A percentile compares a stretch with the other conserved stretches of the same genome.
Conservation (phyloP, 2,329 filamentous ascomycete species). For the Diaporthe helianthi region DNA sequence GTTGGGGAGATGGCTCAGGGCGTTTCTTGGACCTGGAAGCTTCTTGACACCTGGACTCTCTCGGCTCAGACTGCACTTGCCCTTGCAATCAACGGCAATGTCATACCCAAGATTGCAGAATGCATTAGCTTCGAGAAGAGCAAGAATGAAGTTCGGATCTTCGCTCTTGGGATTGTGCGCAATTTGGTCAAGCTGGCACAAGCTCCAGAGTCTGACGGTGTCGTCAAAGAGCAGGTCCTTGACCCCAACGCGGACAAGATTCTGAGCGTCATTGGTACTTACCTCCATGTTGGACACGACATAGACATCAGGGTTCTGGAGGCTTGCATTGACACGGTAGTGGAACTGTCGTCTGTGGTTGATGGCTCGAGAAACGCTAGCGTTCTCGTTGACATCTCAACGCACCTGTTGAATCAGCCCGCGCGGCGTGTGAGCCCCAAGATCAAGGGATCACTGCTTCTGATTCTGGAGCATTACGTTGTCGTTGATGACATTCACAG, state of each 20-base stretch:
- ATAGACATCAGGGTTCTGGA: slow-evolving; percentile 78
- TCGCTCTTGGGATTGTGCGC: slow-evolving; percentile 77
- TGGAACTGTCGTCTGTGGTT: slow-evolving; percentile 76
- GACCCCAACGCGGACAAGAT: slow-evolving; percentile 65
- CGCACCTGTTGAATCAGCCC: slow-evolving; percentile 85
- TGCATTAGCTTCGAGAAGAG: slow-evolving; percentile 71
- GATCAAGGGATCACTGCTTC: slow-evolving; percentile 81
- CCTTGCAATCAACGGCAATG: slow-evolving; percentile 64
- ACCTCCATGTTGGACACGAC: slow-evolving; percentile 64
- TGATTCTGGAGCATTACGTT: slow-evolving; percentile 82
- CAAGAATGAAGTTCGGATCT: slow-evolving; percentile 80
- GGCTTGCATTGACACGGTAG: slow-evolving; percentile 78
- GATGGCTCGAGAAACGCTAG: slow-evolving; percentile 72
- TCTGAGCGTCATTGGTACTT: slow-evolving; percentile 70
- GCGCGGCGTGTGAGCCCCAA: slow-evolving; percentile 80
- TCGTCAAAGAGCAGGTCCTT: slow-evolving; percentile 63
- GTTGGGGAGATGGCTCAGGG: slow-evolving; percentile 88
- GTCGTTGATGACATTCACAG: slow-evolving; percentile 65
- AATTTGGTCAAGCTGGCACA: slow-evolving; percentile 69
- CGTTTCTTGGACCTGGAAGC: slow-evolving; percentile 79
- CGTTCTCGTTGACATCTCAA: slow-evolving; percentile 80
- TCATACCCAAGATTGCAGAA: slow-evolving; percentile 76
- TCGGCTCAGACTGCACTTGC: slow-evolving; percentile 72
- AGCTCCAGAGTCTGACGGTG: slow-evolving; percentile 60
- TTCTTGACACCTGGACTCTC: slow-evolving; percentile 83